A percentile compares a stretch with the other conserved stretches of the same genome.
phyloP scores from a whole-genome alignment of 768 basidiomycete species.

The Mycena galopus region DNA sequence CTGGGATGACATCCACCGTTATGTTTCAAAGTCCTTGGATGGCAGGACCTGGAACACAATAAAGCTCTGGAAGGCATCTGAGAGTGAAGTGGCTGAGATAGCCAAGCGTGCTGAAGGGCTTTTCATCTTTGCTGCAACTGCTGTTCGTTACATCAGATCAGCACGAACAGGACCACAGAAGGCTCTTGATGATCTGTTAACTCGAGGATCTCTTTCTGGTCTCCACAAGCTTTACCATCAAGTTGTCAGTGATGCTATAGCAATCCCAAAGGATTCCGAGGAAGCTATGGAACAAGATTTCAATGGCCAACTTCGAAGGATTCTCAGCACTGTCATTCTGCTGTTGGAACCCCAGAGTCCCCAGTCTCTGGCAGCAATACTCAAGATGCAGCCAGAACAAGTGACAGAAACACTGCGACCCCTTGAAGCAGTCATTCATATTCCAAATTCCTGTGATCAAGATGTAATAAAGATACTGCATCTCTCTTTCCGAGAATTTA shows the following conservation, averaged over 20 bases:
- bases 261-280: no score
- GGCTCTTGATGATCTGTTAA: neutral
- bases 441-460: neutral
- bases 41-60: neutral
- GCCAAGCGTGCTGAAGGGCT: neutral
- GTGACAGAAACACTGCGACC: neutral
- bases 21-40: neutral
- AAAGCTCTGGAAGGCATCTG: neutral
- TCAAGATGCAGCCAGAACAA: no score
- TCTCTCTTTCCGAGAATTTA: no score
- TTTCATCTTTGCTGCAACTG: neutral
- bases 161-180: neutral
- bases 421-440: neutral
- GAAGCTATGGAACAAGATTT: no score
- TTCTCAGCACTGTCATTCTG: no score
- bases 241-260: no score
- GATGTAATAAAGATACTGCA: neutral
- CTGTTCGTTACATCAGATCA: neutral
- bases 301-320: no score
- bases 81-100: neutral
- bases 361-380: no score
- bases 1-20: neutral
- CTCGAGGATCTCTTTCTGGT: neutral
- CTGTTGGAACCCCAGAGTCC: no score
- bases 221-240: no score